Evolutionary conservation across 495 filamentous ascomycete genomes (phyloP).

Genomic region (Xylaria longipes): DNA sequence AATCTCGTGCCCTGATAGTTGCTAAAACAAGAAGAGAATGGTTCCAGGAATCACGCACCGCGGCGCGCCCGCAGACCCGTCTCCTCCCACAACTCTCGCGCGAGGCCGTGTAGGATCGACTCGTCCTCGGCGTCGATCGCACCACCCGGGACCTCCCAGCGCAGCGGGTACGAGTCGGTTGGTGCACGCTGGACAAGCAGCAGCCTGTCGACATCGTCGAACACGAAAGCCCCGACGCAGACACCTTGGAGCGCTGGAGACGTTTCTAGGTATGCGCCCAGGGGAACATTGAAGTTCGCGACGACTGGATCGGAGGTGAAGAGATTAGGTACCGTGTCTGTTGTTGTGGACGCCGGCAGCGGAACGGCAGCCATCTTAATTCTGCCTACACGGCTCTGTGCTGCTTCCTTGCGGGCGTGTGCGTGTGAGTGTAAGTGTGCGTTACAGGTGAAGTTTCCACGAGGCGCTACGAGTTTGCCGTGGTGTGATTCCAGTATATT

Average conservation of each 20-base stretch:
- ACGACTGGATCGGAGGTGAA: slow-evolving; percentile 38
- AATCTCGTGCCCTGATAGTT: too few relatives aligned
- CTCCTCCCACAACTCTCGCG: slow-evolving; percentile 65
- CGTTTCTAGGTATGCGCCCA: slow-evolving; percentile 32
- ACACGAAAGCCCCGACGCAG: slow-evolving; percentile 48
- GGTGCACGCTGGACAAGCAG: slow-evolving; percentile 60
- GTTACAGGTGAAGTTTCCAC: background rate
- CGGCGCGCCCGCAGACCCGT: slow-evolving; percentile 47
- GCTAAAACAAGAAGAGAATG: too few relatives aligned
- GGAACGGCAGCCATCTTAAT: slow-evolving; percentile 16
- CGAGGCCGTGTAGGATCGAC: slow-evolving; percentile 55
- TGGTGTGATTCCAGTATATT: background rate
- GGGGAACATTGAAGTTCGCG: slow-evolving; percentile 34
- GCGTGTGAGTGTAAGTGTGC: background rate
- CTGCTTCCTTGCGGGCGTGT: background rate
- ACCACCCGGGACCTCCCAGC: slow-evolving; percentile 65
- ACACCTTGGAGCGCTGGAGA: slow-evolving; percentile 33
- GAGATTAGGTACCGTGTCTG: slow-evolving; percentile 29
- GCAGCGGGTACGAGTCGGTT: slow-evolving; percentile 55
- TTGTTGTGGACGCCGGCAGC: background rate
- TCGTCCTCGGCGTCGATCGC: slow-evolving; percentile 55
- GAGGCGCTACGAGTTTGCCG: too few relatives aligned
- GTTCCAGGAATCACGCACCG: too few relatives aligned
- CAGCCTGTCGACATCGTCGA: slow-evolving; percentile 40
- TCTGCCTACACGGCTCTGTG: background rate